Evolutionary conservation across 2,329 filamentous ascomycete genomes (phyloP).

Genomic region (Huntiella moniliformis): DNA sequence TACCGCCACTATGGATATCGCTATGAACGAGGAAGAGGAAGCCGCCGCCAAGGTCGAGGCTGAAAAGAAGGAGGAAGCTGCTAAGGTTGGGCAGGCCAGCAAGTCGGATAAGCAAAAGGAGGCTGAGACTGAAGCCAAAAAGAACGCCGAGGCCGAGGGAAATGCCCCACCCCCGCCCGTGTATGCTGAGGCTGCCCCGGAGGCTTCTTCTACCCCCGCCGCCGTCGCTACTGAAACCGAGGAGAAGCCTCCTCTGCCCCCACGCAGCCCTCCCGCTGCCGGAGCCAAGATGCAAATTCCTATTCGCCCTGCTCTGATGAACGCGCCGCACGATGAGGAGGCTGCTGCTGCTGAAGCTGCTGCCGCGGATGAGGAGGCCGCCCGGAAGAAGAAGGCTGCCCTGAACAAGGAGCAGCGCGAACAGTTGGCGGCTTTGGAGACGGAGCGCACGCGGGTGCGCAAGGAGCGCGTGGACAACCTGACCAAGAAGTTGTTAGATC

Average conservation of each 20-base stretch:
- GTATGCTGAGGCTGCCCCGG: background rate
- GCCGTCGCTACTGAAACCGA: constrained; percentile 19
- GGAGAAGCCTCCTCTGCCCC: constrained; percentile 2
- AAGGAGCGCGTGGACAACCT: constrained; percentile 81
- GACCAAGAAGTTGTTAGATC: constrained; percentile 67
- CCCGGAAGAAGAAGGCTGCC: constrained; percentile 72
- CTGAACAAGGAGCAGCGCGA: constrained; percentile 85
- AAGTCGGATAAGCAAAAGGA: constrained; percentile 12
- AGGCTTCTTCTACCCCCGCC: constrained; percentile 19
- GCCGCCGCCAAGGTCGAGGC: constrained; percentile 38
- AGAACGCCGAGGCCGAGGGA: constrained; percentile 12
- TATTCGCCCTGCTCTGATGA: constrained; percentile 71
- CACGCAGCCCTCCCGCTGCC: constrained; percentile 15
- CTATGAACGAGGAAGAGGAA: constrained; percentile 62
- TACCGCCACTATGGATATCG: constrained; percentile 96
- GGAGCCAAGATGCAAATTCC: constrained; percentile 37
- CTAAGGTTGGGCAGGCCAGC: constrained; percentile 20
- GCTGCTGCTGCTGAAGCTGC: constrained; percentile 43
- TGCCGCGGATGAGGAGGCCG: constrained; percentile 43
- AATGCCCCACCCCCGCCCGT: constrained; percentile 16
- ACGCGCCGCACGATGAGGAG: constrained; percentile 52
- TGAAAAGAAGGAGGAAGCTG: constrained; percentile 21
- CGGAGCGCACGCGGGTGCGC: constrained; percentile 64
- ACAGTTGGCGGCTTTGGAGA: constrained; percentile 72
- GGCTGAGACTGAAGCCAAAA: constrained; percentile 19